Evolutionary conservation across 306 rosid genomes (phyloP), one percentile per base, ranked within the genome.

Genomic region (Cicer cuneatum): DNA sequence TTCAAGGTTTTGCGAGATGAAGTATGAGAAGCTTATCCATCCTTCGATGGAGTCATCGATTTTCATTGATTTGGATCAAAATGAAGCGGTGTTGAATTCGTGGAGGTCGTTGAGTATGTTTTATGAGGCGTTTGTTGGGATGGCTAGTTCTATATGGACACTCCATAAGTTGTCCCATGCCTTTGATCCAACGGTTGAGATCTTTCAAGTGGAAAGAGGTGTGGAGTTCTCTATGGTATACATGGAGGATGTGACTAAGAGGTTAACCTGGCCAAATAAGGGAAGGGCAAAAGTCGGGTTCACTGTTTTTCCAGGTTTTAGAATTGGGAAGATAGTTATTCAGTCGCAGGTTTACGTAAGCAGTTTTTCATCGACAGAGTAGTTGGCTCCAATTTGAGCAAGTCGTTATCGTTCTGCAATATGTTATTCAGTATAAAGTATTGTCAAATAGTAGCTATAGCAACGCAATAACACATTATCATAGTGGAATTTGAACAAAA

Each of bases 271-370:
- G 80, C 90, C 95, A 0, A 71, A 84, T 84, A 90, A 82, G 77
- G 87, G 83, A 33, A 82, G 93, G 85, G 87, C 85, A 19, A 91
- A 89, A 56, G 96, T 94, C 3, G 93, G 93, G 46, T 94, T 91
- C 84, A 91, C 96, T 1, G 98, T 92, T 78, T 79, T 92, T 83
- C 98, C 98, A 1, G 98, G 98, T 42, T 94, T 94, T 69, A 94
- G 83, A 83, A 78, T 90, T 9, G 92, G 96, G 58, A 74, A 74
- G 52, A 85, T 88, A 16, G 88, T 94, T 41, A 84, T 92, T 82
- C 98, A 94, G 71, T 90, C 96, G 37, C 98, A 86, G 87, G 95
- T 94, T 76, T 94, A 91, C 69, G 42, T 87, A 67, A 80, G 74
- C 69, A 86, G 79, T 65, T 74, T 78, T 73, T 76, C 81, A 45